Evolutionary conservation across 192 early-diverging fungal genomes (phyloP), one percentile per base, ranked within the genome.

Genomic region (Coemansia sp.): DNA sequence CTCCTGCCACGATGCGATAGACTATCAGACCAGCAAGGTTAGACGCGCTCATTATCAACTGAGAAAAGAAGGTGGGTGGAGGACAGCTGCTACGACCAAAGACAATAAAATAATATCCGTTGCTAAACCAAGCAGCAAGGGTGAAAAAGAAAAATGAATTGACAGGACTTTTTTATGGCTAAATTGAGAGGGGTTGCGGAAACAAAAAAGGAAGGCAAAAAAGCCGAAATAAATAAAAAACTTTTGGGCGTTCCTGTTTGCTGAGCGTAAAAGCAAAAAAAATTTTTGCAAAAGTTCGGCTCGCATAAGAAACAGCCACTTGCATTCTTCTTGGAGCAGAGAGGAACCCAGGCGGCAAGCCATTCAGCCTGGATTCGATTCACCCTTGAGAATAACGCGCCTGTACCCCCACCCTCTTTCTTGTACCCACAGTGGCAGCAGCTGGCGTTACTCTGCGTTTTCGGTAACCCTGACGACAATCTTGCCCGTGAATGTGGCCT

Each of bases 1-100:
- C 66, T 79, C 85, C 83, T 58, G 85, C 68, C 61, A 86, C 84
- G 73, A 85, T 73, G 80, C 90, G 87, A 80, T 89, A 91, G 72
- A 89, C 86, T 73, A 91, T 73, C 71, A 91, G 82, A 67, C 90
- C 90, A 49, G 88, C 80, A 61, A 73, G 22, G 63, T 74, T 77
- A 48, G 68, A 63, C 54, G 61, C 60, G 64, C 71, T 79, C 76
- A 79, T 79, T 60, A 45, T 75, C 54, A 56, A 32, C 30, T 32
- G 28, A 32, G 30, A 7, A 56, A 29, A 16, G 2, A 33, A 60
- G 45, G 64, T n/a, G 34, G 31, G 28, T 4, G 63, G 22, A 31
- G 8, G 62, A 63, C 42, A 2, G 42, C 42, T 45, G 66, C 59
- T 38, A 56, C 32, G 48, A 59, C 22, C n/a, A 31, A 12, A 32